phyloP scores from a whole-genome alignment of 495 filamentous ascomycete species.

The Penicillium argentinense region DNA sequence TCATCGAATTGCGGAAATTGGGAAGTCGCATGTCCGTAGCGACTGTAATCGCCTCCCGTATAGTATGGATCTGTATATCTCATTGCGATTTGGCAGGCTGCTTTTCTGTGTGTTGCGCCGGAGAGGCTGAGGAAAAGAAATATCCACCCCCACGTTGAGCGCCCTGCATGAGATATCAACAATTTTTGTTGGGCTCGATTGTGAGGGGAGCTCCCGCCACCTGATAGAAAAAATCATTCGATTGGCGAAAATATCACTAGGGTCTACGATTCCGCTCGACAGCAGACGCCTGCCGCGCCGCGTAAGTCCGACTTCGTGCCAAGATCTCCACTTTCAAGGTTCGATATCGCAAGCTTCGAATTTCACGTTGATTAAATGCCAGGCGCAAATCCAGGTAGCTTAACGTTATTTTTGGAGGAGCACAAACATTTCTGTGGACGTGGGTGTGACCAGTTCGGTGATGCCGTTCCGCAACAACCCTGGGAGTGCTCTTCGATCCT shows the following conservation, averaged over 20 bases:
- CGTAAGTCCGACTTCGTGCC: background rate
- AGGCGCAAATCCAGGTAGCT: background rate
- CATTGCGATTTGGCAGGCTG: no score
- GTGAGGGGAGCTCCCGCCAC: no score
- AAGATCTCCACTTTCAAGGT: background rate
- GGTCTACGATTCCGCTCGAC: background rate
- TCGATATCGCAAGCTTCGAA: background rate
- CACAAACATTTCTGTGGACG: no score
- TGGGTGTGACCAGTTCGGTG: no score
- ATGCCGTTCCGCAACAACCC: no score
- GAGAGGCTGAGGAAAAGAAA: no score
- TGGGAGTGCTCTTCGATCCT: no score
- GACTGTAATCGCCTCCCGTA: constrained; percentile 6
- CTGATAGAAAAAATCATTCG: no score
- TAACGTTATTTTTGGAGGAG: background rate
- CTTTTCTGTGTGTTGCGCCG: no score
- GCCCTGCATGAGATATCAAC: no score
- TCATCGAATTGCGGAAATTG: constrained; percentile 3
- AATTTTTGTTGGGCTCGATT: no score
- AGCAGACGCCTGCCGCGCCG: background rate
- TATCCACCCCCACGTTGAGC: no score
- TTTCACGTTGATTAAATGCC: background rate
- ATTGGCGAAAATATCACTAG: background rate
- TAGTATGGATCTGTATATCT: background rate
- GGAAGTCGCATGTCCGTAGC: constrained; percentile 7